A percentile compares a stretch with the other conserved stretches of the same genome.
phyloP scores from a whole-genome alignment of 2,329 filamentous ascomycete genomes.

The Aureobasidium sp. region DNA sequence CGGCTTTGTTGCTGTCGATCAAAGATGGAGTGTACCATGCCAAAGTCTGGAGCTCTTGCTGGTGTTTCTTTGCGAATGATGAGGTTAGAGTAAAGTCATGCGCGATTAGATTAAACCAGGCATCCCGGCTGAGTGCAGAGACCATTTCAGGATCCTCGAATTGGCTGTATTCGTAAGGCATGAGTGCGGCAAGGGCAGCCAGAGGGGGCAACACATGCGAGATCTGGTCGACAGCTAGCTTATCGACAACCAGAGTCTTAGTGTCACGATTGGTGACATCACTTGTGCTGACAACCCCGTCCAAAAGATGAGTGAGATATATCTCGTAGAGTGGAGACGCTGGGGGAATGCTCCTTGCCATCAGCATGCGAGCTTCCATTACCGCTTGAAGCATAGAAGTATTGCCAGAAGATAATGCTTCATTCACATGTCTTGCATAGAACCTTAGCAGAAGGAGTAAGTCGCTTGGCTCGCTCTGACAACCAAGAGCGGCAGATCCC shows the following conservation, averaged over 20 bases:
- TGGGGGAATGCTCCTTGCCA: conserved; percentile 60
- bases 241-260: conserved; percentile 60
- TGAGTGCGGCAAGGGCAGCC: conserved; percentile 68
- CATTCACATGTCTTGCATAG: conserved; percentile 65
- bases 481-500: conserved; percentile 68
- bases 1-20: conserved; percentile 78
- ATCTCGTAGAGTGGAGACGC: conserved; percentile 71
- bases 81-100: conserved; percentile 79
- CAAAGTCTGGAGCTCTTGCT: conserved; percentile 71
- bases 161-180: conserved; percentile 35
- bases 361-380: conserved; percentile 66
- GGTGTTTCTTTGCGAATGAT: conserved; percentile 61
- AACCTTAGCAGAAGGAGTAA: conserved; percentile 80
- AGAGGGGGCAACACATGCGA: conserved; percentile 78
- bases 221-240: conserved; percentile 74
- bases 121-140: conserved; percentile 63
- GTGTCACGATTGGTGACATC: conserved; percentile 69
- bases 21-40: conserved; percentile 81
- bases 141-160: conserved; percentile 42
- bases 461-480: conserved; percentile 70
- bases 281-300: conserved; percentile 82
- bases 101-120: conserved; percentile 96
- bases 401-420: conserved; percentile 63
- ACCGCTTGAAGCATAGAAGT: conserved; percentile 63
- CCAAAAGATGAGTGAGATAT: conserved; percentile 75